These are phyloP conservation scores for Ceratobasidium sp. DNA, from an alignment of 1,284 basidiomycete genomes.

Conservation along the genomic window DNA sequence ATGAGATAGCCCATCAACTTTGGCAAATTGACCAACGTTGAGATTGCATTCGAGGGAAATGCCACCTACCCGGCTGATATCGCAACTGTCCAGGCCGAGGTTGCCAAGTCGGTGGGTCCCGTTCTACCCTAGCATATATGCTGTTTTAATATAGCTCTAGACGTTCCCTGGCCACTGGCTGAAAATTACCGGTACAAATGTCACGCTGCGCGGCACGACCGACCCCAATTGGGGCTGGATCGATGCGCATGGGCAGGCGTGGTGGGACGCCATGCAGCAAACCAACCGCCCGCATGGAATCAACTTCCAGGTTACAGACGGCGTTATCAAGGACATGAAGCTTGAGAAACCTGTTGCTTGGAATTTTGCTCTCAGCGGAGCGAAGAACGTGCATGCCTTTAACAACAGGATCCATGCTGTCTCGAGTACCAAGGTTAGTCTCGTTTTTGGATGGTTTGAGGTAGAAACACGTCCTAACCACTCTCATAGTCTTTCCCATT, in stretches of 20 bases:
- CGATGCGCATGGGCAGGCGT: conserved; percentile 71
- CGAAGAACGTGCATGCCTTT: conserved; percentile 63
- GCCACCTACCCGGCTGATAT: conserved; percentile 68
- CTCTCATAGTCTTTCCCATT: conserved; percentile 67
- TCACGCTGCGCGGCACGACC: conserved; percentile 66
- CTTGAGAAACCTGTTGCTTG: conserved; percentile 72
- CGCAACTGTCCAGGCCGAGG: conserved; percentile 65
- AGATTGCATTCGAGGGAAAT: conserved; percentile 70
- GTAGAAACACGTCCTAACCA: neutral
- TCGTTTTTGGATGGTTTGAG: neutral
- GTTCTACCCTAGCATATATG: neutral
- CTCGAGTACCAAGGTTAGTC: conserved; percentile 58
- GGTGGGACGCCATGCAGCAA: conserved; percentile 71
- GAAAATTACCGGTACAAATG: conserved; percentile 62
- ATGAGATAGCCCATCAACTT: conserved; percentile 63
- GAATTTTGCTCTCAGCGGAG: conserved; percentile 67
- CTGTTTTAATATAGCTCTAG: conserved; percentile 52
- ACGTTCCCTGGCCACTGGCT: conserved; percentile 66
- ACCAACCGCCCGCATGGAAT: conserved; percentile 47
- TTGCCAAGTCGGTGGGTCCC: conserved; percentile 60
- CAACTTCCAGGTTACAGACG: conserved; percentile 59
- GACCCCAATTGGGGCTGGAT: conserved; percentile 73
- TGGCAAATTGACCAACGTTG: conserved; percentile 67
- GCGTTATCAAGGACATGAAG: conserved; percentile 69
- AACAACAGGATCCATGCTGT: conserved; percentile 68